Base-by-base conservation (phyloP, 2,329 filamentous ascomycete genomes). In the Ascochyta lentis region DNA sequence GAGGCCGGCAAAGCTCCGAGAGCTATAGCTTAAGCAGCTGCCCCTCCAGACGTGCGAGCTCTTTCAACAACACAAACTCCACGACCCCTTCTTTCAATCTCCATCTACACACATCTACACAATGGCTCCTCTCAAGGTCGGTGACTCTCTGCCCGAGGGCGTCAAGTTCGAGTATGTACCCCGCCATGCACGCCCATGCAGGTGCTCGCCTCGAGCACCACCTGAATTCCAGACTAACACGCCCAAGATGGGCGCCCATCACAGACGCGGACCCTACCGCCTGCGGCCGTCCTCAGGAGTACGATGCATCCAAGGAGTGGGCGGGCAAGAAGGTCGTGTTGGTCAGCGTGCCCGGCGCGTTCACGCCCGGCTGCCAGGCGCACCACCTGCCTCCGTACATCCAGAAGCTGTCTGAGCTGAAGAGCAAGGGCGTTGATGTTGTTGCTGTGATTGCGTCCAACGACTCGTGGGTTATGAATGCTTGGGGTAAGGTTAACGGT, bases 401-500 rank as follows among this genome's bases (percentile, higher is more conserved):
- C 68, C 78, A 85, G 76, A 88, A 91, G 75, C 79, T 88, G 65
- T 80, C 85, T 49, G 81, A 88, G 72, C 82, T 96, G 77, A 88
- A 87, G 80, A 80, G 80, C 73, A 94, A 94, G 84, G 91, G 90
- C 68, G 89, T 96, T 65, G 92, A 96, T 77, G 78, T 89, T 61
- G 86, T 96, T 69, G 85, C 91, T 65, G 86, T 95, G 72, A 88
- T 96, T 71, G 90, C 91, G 57, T 89, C 81, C 81, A 96, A 96
- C 79, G 92, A 96, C 78, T 81, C 88, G 62, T 96, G 83, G 74
- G 92, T 96, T 76, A 94, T 94, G 90, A 88, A 86, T 68, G 91
- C 90, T 50, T 95, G 91, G 91, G 89, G 87, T 79, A 96, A 96
- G 85, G 91, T 92, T 72, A 94, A 96, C 79, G 83, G 83, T 49